Evolutionary conservation across 257 asterid species (phyloP), one percentile per base, ranked within the genome.

Genomic region (Dorcoceras hygrometricum): DNA sequence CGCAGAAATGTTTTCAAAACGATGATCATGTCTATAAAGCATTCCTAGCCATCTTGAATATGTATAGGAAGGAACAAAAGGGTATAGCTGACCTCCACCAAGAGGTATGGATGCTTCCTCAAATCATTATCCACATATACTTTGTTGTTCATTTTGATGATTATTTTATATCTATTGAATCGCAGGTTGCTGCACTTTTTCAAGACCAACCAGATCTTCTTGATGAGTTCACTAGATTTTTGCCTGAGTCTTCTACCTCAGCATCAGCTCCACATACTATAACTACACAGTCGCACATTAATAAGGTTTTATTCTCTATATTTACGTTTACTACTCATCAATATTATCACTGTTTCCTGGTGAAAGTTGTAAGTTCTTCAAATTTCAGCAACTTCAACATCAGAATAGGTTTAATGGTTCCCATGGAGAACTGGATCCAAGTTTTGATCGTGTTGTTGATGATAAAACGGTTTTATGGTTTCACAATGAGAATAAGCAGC

Each of bases 21-120:
- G 99, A 91, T 34, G 99, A 94, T 71, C 95, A 83, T 60, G 98
- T 90, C 56, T 94, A 91, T 76, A 94, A 94, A 83, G 87, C 97
- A 22, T 94, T 94, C 89, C 86, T 94, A 54, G 98, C 89, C 80
- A 89, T 94, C 80, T 81, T 94, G 85, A 91, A 91, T 80, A 94
- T 89, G 98, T 94, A 91, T 61, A 75, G 99, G 53, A 94, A 94
- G 80, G 99, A 94, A 66, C 96, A 91, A 87, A 94, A 94, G 84
- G 89, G 94, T 70, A 94, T 94, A 59, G 75, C 79, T 46, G 99
- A 91, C 76, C 98, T 94, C 69, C 89, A 94, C 86, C 90, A 83
- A 67, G 99, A 94, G 99, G 99, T 94, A 71, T 65, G 68, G 48
- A 48, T 73, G 39, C 58, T 53, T 61, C 66, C 77, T 62, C 59